Base-by-base conservation (phyloP, 345 rosid species). In the Gossypium sturtianum region DNA sequence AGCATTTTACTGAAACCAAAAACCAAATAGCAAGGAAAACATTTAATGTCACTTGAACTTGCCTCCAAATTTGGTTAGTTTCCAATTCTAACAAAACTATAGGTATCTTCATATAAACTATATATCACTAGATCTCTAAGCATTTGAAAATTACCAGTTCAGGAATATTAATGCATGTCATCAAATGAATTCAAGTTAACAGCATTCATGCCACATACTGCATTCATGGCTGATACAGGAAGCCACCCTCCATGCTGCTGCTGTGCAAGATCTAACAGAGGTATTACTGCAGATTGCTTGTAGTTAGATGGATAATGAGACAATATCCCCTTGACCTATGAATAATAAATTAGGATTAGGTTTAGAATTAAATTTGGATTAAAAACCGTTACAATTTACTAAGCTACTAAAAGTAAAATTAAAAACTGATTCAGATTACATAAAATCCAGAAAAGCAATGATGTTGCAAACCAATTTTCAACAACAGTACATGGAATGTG, bases 201-300 rank as follows among this genome's bases (percentile, higher is more conserved):
- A 34, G 22, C 16, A 27, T 52, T 75, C 23, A 23, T 9, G 73
- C 29, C 47, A 75, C 86, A 66, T 86, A 93, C 99, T 1, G 92
- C 97, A 84, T 96, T 91, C 99, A 96, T 93, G 23, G 99, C 99
- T 6, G 99, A 96, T 78, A 96, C 98, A 69, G 99, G 97, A 47
- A 96, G 97, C 99, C 99, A 93, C 5, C 98, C 98, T 80, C 99
- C 98, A 89, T 96, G 97, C 82, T 96, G 99, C 90, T 93, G 98
- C 73, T 96, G 98, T 43, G 98, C 99, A 81, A 96, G 98, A 86
- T 96, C 99, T 68, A 96, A 90, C 73, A 96, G 85, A 66, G 97
- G 93, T 81, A 96, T 96, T 61, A 91, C 99, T 4, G 97, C 97
- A 11, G 99, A 93, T 86, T 93, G 99, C 89, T 96, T 91, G 88